Evolutionary conservation across 352 stramenopile genomes (phyloP), one percentile per base, ranked within the genome.

Genomic region (Phytophthora europaea): DNA sequence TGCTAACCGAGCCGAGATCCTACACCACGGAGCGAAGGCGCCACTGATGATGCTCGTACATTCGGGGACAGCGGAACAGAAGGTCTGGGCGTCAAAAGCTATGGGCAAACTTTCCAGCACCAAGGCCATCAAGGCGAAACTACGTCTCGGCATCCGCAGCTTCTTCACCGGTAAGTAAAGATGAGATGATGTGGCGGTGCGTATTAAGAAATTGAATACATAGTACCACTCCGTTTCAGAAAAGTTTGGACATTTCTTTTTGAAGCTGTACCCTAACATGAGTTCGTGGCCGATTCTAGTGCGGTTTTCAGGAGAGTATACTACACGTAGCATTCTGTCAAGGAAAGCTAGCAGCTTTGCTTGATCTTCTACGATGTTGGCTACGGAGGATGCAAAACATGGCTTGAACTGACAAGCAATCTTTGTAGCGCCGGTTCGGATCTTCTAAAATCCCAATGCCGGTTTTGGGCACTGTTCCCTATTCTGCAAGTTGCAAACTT

Each of bases 41-140:
- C 54, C 54, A 20, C 22, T 61, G 33, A 61, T 48, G 54, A 61
- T 48, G 54, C 54, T 61, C 18, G 54, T 61, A 33, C 28, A 33
- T 10, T 61, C 54, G 7, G 31, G 54, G 18, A 61, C 31, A 16
- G 54, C 54, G 18, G 52, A 58, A 6, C 52, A 58, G 28, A 58
- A 58, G 26, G 52, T 58, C 26, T 58, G 52, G 52, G 52, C 52
- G 23, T 48, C 31, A 8, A 61, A 61, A 61, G 54, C 54, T 6
- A 61, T 61, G 54, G 22, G 50, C 54, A 61, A 61, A 20, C 28
- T 61, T 33, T 61, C 54, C 6, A 47, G 54, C 33, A 33, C 54
- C 4, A 61, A 61, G n/a, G 54, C 54, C 38, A 61, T 61, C 22
- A 61, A 61, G 54, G 54, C 54, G 4, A 61, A 61, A 12, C n/a